Conservation (phyloP, 192 early-diverging fungal genomes). For the Entophlyctis helioformis region DNA sequence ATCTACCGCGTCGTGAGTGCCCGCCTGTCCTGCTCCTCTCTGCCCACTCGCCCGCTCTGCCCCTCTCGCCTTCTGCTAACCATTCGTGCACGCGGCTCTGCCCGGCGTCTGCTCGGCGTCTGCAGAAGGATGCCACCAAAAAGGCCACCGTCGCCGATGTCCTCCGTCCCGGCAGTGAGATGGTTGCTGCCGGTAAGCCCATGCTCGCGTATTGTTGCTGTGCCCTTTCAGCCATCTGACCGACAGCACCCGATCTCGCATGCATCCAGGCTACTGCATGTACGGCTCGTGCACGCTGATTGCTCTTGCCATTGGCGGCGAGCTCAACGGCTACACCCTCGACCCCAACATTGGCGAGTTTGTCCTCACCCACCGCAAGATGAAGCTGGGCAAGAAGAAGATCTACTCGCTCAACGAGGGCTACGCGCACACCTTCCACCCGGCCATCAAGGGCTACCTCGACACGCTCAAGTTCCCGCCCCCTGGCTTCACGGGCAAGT, state of each 20-base stretch:
- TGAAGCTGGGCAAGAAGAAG: conserved; percentile 57
- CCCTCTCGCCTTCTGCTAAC: neutral
- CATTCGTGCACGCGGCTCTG: neutral
- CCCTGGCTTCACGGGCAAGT: conserved; percentile 44
- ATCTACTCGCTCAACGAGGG: conserved; percentile 99
- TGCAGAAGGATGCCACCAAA: conserved; percentile 10
- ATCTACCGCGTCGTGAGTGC: conserved; percentile 70
- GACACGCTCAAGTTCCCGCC: conserved; percentile 80
- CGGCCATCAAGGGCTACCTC: conserved; percentile 77
- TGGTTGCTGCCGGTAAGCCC: conserved; percentile 59
- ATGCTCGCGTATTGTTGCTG: neutral
- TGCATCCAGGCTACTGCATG: conserved; percentile 83
- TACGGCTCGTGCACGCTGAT: conserved; percentile 74
- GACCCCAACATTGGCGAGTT: conserved; percentile 97
- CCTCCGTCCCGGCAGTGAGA: conserved; percentile 77
- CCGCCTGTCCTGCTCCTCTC: neutral
- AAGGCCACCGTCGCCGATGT: conserved; percentile 52
- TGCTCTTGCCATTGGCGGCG: conserved; percentile 55
- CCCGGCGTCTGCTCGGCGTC: neutral
- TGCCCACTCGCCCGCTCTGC: no score
- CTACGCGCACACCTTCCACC: conserved; percentile 84
- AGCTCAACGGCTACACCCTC: conserved; percentile 92
- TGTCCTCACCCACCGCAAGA: conserved; percentile 89
- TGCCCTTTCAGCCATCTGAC: neutral
- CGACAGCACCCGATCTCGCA: no score